Percentiles rank a stretch among this genome's conserved stretches.
Conservation (phyloP, 75 land plant genomes). For the Pinus albicaulis region DNA sequence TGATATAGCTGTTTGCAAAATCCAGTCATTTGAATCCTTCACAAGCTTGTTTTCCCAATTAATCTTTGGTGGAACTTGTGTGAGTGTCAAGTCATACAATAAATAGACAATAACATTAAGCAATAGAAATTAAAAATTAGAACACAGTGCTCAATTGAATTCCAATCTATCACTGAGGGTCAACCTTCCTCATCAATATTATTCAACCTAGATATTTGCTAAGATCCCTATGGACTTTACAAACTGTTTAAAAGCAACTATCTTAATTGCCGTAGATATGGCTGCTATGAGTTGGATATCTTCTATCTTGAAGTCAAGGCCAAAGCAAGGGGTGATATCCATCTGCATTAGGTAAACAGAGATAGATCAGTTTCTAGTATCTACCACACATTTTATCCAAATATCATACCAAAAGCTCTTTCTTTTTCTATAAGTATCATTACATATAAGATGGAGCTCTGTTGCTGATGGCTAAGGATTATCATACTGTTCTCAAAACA, state of each 20-base stretch:
- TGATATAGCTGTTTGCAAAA: conserved; percentile 52
- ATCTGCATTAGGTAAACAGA: conserved; percentile 39
- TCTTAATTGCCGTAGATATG: not conserved
- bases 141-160: not conserved
- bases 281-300: conserved; percentile 58
- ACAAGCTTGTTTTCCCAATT: conserved; percentile 70
- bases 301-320: conserved; percentile 66
- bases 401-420: not conserved
- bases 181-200: not conserved
- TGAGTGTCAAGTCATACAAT: conserved; percentile 42
- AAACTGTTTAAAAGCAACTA: not conserved
- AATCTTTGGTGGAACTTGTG: conserved; percentile 68
- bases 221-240: not conserved
- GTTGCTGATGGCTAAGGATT: not conserved
- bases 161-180: not conserved
- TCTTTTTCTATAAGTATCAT: not conserved
- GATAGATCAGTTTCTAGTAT: not conserved
- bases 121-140: not conserved
- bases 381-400: not conserved
- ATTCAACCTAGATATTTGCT: not conserved
- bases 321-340: conserved; percentile 59
- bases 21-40: conserved; percentile 56
- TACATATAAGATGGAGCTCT: not conserved
- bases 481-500: not conserved
- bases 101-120: not conserved